Evolutionary conservation across 108 stramenopile genomes (phyloP).

Genomic region (Chaetoceros muelleri): DNA sequence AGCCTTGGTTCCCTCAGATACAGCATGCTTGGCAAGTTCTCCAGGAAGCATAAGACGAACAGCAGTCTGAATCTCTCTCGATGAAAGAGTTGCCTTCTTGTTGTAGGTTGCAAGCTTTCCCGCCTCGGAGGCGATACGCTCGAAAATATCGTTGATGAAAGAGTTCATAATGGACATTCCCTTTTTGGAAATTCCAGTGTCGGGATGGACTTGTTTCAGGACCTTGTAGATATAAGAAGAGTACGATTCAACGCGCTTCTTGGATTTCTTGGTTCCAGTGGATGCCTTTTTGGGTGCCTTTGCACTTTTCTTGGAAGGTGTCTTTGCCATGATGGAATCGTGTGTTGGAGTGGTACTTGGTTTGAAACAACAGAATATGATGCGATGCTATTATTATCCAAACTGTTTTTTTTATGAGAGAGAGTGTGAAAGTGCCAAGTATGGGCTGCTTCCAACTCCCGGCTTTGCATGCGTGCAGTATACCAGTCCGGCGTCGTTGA

Average conservation of each 20-base stretch:
- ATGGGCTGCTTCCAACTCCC: too few relatives aligned
- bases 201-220: slow-evolving; percentile 78
- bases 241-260: slow-evolving; percentile 84
- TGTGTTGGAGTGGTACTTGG: not conserved
- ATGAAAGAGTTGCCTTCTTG: slow-evolving; percentile 89
- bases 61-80: slow-evolving; percentile 88
- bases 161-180: slow-evolving; percentile 92
- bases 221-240: slow-evolving; percentile 92
- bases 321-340: slow-evolving; percentile 52
- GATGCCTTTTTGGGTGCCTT: slow-evolving; percentile 37
- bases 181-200: slow-evolving; percentile 87
- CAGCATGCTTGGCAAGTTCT: slow-evolving; percentile 92
- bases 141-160: slow-evolving; percentile 91
- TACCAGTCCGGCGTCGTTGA: too few relatives aligned
- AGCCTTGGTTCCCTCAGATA: slow-evolving; percentile 40
- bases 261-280: slow-evolving; percentile 26
- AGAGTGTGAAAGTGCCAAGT: too few relatives aligned
- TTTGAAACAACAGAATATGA: too few relatives aligned
- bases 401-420: too few relatives aligned
- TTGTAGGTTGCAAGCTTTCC: slow-evolving; percentile 84
- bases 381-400: too few relatives aligned
- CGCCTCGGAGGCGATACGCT: slow-evolving; percentile 83
- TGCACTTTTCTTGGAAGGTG: too few relatives aligned
- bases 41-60: slow-evolving; percentile 87
- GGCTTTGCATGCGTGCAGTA: too few relatives aligned